Percentiles rank a stretch among this genome's conserved stretches.
These are phyloP conservation scores for Xylaria telfairii DNA, from an alignment of 495 filamentous ascomycete genomes.

Conservation along the genomic window DNA sequence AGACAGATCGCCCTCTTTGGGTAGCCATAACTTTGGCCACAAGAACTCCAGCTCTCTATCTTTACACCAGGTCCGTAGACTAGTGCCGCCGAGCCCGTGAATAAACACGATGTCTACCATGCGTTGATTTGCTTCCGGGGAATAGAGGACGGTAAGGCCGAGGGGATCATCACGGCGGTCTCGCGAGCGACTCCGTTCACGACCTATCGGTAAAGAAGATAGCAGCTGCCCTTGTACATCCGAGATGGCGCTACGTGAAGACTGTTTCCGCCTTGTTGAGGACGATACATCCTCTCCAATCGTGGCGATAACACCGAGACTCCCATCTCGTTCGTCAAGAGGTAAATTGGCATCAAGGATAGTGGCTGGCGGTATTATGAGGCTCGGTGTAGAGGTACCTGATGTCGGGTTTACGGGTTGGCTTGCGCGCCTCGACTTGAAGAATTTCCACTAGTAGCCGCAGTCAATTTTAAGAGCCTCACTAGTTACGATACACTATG, in stretches of 20 bases:
- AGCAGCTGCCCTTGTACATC: background rate
- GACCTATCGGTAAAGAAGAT: background rate
- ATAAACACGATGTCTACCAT: conserved; percentile 8
- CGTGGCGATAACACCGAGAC: background rate
- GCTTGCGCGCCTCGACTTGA: background rate
- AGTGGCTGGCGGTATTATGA: background rate
- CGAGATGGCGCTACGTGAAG: background rate
- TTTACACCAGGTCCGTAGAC: background rate
- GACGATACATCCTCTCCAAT: background rate
- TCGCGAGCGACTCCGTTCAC: background rate
- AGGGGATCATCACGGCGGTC: background rate
- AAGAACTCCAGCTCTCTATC: background rate
- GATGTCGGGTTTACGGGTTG: background rate
- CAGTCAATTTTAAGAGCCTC: background rate
- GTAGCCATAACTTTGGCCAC: background rate
- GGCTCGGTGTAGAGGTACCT: background rate
- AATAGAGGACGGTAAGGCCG: background rate
- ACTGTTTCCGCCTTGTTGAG: background rate
- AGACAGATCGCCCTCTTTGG: background rate
- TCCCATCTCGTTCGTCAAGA: background rate
- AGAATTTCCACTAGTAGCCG: background rate
- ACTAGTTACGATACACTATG: background rate
- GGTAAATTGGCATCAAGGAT: background rate
- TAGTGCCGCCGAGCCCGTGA: conserved; percentile 8
- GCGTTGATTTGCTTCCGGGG: background rate